Percentiles rank a stretch among this genome's conserved stretches.
phyloP scores from a whole-genome alignment of 2,329 filamentous ascomycete species.

The Aspergillus chevalieri region DNA sequence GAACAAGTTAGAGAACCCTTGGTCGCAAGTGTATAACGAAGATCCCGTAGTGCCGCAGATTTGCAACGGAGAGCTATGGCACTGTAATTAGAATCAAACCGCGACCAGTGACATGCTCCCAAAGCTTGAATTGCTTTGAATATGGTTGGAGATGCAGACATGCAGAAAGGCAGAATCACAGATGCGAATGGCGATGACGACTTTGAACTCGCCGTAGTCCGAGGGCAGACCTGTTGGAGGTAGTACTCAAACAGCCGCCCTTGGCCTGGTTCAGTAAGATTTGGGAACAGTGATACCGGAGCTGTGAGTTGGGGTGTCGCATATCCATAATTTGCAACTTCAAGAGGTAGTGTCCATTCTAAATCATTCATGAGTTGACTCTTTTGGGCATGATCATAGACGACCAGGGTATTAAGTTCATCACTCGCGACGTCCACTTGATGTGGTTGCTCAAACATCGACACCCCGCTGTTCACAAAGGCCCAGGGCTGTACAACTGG shows the following conservation, averaged over 20 bases:
- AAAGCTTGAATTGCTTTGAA: constrained; percentile 35
- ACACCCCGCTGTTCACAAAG: constrained; percentile 27
- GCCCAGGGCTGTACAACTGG: constrained; percentile 24
- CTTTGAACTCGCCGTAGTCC: constrained; percentile 33
- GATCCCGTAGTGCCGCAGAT: constrained; percentile 30
- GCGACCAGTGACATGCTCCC: constrained; percentile 34
- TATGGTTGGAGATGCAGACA: constrained; percentile 32
- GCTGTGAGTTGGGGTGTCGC: constrained; percentile 6
- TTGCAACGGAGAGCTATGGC: constrained; percentile 33
- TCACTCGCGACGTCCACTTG: constrained; percentile 21
- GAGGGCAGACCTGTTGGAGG: constrained; percentile 35
- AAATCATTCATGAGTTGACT: neutral
- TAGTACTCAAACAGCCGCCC: constrained; percentile 35
- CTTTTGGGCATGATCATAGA: constrained; percentile 2
- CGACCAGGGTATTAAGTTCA: constrained; percentile 12
- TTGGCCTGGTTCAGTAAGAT: constrained; percentile 22
- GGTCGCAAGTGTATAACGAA: constrained; percentile 27
- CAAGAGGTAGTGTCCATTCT: constrained; percentile 2
- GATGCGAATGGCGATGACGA: constrained; percentile 34
- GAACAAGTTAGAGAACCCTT: constrained; percentile 23
- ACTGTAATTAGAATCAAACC: constrained; percentile 23
- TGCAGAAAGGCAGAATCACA: constrained; percentile 34
- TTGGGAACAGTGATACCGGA: constrained; percentile 23
- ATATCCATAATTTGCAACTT: neutral
- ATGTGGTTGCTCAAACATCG: constrained; percentile 21